phyloP scores from a whole-genome alignment of 176 grass and related monocot species.

The Oryza australiensis region DNA sequence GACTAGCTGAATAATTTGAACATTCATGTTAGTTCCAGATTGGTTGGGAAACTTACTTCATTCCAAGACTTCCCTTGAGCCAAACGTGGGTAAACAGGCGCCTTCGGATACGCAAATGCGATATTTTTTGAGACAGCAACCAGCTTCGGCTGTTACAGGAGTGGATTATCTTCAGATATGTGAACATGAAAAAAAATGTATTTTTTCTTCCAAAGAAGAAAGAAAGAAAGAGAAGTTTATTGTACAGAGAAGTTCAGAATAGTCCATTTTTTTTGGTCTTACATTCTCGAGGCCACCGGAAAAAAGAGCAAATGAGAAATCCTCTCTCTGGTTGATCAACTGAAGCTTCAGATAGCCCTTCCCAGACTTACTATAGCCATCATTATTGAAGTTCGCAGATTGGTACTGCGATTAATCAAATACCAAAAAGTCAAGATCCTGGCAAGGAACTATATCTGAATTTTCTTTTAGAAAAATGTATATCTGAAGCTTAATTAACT shows the following conservation, averaged over 20 bases:
- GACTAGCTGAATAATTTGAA: not conserved
- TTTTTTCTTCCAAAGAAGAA: not conserved
- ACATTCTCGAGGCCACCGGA: conserved; percentile 62
- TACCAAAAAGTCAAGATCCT: not conserved
- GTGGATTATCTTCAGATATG: not conserved
- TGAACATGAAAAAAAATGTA: not conserved
- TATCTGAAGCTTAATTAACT: not conserved
- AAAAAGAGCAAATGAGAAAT: conserved; percentile 80
- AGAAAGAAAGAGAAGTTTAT: not conserved
- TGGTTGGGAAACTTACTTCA: conserved; percentile 55
- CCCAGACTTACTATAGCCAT: conserved; percentile 44
- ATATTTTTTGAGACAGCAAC: conserved; percentile 55
- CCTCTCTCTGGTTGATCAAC: conserved; percentile 78
- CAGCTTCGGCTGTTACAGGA: conserved; percentile 51
- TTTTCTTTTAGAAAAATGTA: not conserved
- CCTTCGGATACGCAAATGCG: conserved; percentile 59
- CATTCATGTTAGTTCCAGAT: not conserved
- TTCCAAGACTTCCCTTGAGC: conserved; percentile 69
- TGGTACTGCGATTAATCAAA: conserved; percentile 54
- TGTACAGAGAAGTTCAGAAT: conserved; percentile 6
- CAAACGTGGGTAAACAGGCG: conserved; percentile 59
- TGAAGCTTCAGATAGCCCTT: conserved; percentile 64
- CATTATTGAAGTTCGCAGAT: conserved; percentile 56
- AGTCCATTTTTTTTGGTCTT: not conserved
- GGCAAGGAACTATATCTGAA: not conserved